phyloP scores from a whole-genome alignment of 1,284 basidiomycete species.

The Moesziomyces globuligerus region DNA sequence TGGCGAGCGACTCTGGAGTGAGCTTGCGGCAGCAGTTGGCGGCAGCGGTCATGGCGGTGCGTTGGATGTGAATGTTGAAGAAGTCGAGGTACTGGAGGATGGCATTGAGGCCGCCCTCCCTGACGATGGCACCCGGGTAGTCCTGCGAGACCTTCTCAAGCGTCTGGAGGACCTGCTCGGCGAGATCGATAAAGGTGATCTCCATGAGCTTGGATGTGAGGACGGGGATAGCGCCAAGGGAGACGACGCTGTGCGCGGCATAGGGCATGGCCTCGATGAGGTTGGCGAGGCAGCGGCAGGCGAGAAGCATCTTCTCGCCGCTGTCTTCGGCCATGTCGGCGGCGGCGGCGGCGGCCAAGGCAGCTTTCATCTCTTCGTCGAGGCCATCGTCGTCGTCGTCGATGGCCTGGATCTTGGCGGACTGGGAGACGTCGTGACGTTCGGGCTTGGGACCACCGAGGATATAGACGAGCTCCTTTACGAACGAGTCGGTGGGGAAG shows the following conservation, averaged over 20 bases:
- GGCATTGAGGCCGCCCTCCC: constrained; percentile 62
- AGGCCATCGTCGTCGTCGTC: constrained; percentile 44
- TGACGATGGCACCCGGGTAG: constrained; percentile 62
- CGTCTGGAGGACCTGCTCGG: constrained; percentile 66
- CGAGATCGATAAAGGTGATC: constrained; percentile 66
- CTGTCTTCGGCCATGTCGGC: constrained; percentile 53
- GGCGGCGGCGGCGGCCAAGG: constrained; percentile 50
- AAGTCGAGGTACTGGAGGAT: constrained; percentile 67
- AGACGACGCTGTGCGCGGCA: constrained; percentile 59
- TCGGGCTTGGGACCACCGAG: constrained; percentile 76
- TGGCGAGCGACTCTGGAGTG: constrained; percentile 44
- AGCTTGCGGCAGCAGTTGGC: constrained; percentile 65
- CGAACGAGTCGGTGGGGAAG: constrained; percentile 91
- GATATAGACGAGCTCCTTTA: constrained; percentile 90
- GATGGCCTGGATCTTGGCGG: constrained; percentile 11
- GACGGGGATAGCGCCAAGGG: constrained; percentile 59
- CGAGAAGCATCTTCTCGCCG: constrained; percentile 61
- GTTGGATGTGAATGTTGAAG: constrained; percentile 66
- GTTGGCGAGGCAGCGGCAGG: constrained; percentile 67
- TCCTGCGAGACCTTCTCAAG: constrained; percentile 64
- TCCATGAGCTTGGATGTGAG: constrained; percentile 63
- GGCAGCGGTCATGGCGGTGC: constrained; percentile 63
- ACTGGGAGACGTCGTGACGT: constrained; percentile 27
- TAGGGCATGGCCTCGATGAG: constrained; percentile 67
- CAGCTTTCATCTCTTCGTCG: constrained; percentile 47